Evolutionary conservation across 2,329 filamentous ascomycete species (phyloP), one percentile per base, ranked within the genome.

Genomic region (Arachnomyces sp.): DNA sequence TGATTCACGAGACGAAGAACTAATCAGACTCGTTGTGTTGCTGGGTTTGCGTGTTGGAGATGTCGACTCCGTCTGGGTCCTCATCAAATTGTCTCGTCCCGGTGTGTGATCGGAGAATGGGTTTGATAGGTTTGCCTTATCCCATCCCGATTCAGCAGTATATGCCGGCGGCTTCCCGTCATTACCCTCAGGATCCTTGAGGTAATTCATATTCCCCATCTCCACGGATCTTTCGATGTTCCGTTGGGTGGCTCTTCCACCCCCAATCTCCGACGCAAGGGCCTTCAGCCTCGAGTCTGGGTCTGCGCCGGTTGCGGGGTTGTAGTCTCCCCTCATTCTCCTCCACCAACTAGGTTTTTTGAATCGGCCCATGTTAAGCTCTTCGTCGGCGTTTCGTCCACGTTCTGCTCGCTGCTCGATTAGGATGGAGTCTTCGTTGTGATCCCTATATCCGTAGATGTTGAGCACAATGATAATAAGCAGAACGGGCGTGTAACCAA

Each of bases 371-470:
- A 51, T 48, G 16, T 79, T 79, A 7, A 85, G 69, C 39, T 81
- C 77, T 4, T 66, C 68, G 53, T 85, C 77, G 13, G 73, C 59
- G 16, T 66, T 60, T 3, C 66, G 64, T 5, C 76, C 78, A 7
- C 80, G 73, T 28, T 67, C 59, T 3, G 74, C 71, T 36, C 82
- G 72, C 58, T 83, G 79, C 20, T 71, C 66, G 28, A 82, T 73
- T n/a, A 87, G 69, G 38, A 79, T 70, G 42, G 69, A 70, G 54
- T 88, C 83, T 59, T 88, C 82, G 49, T 88, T 88, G 14, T 76
- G 72, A 20, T 76, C 73, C n/a, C 72, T 46, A 50, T 74, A 77
- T 9, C 81, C 83, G 14, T 51, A 60, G 17, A 67, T 47, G 38
- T 67, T 64, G 42, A 68, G 58, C 13, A 68, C 40, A 28, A 63